Evolutionary conservation across 1,139 yeast species (phyloP), one percentile per base, ranked within the genome.

Genomic region (Suhomyces guaymorum): DNA sequence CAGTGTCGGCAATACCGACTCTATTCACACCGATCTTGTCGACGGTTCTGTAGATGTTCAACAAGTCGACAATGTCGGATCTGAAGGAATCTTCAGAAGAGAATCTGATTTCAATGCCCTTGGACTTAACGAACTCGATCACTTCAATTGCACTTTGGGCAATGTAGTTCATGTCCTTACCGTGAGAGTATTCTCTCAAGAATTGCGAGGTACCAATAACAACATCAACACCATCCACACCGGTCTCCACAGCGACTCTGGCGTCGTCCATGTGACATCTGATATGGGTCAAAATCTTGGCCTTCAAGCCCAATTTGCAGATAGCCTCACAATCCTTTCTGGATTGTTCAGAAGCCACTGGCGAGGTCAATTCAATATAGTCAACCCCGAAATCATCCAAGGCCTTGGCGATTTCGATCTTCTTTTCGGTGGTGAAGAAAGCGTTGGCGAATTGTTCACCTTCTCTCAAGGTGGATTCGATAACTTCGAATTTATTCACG

Each of bases 91-190:
- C 81, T 54, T 75, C 81, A 7, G 79, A 71, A 26, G 74, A 65
- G 51, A 75, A 75, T 53, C 81, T 65, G 47, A 75, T 73, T 56
- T 75, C 81, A 33, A 75, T 65, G 19, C 80, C 80, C 52, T 75
- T 74, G 25, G 77, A 70, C 55, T 75, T 75, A 55, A 75, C 80
- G 43, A 66, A 75, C 50, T 75, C 77, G 47, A 75, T 75, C 37
- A 75, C 81, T 54, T 75, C 78, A 32, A 75, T 61, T 11, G 80
- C 81, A 55, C 87, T 74, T 73, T 92, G 86, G 58, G 97, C 96
- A 64, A 92, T 92, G 73, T 92, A 92, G 65, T 87, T 85, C 97
- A 92, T 92, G 69, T 92, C 98, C 75, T 92, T 92, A 61, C 98
- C 98, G 63, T 92, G 97, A 15, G 96, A 86, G 65, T 81, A 90